Percentiles rank a stretch among this genome's conserved stretches.
Conservation (phyloP, 305 asterid species). For the Rubia tinctorum region DNA sequence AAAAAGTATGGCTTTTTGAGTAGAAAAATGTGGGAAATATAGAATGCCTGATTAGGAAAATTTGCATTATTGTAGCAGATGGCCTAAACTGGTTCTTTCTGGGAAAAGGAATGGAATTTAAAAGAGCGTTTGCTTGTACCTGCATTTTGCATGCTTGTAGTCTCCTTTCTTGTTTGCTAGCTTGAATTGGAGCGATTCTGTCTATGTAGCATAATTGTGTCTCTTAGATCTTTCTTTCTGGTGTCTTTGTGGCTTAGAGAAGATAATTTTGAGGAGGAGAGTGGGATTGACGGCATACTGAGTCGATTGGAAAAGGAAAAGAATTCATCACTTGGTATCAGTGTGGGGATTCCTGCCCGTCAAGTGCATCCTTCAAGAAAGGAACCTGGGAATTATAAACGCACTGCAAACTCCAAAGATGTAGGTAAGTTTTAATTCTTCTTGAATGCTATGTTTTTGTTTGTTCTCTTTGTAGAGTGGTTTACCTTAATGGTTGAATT, state of each 20-base stretch:
- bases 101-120: background rate
- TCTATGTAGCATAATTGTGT: background rate
- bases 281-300: constrained; percentile 71
- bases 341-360: constrained; percentile 32
- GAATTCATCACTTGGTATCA: constrained; percentile 45
- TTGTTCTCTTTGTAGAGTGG: background rate
- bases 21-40: background rate
- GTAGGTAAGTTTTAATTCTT: constrained; percentile 27
- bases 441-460: background rate
- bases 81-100: background rate
- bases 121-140: background rate
- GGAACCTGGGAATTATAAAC: constrained; percentile 27
- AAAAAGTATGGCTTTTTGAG: background rate
- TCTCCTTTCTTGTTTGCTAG: background rate
- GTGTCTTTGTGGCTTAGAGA: constrained; percentile 45
- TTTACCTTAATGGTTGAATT: background rate
- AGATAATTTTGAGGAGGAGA: constrained; percentile 39
- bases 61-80: background rate
- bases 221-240: constrained; percentile 1
- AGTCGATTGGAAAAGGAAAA: constrained; percentile 80
- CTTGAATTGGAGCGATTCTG: background rate
- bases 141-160: background rate
- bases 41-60: background rate
- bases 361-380: constrained; percentile 32
- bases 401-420: constrained; percentile 28